A percentile compares a stretch with the other conserved stretches of the same genome.
Evolutionary conservation across 2,329 filamentous ascomycete species (phyloP).

Genomic region (Aspergillus awamori): DNA sequence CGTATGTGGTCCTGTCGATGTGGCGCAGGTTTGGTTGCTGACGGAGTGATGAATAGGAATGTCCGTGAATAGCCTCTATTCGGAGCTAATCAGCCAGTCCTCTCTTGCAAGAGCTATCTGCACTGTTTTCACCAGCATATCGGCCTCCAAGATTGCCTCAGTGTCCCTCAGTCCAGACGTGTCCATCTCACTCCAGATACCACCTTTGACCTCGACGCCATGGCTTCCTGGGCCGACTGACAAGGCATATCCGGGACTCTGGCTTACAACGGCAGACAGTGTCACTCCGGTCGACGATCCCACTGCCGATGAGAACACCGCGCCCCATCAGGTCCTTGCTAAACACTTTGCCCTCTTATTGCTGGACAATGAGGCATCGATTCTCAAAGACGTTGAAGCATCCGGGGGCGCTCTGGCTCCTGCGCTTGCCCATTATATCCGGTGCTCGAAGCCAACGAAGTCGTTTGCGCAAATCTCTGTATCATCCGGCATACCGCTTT

Average conservation of each 20-base stretch:
- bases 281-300: slow-evolving; percentile 70
- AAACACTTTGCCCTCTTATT: slow-evolving; percentile 86
- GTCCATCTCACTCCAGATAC: slow-evolving; percentile 66
- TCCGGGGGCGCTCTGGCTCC: slow-evolving; percentile 75
- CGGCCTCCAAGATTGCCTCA: slow-evolving; percentile 82
- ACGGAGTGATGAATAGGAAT: slow-evolving; percentile 30
- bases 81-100: slow-evolving; percentile 60
- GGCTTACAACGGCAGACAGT: slow-evolving; percentile 84
- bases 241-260: slow-evolving; percentile 72
- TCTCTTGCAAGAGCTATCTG: slow-evolving; percentile 81
- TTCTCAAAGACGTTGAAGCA: slow-evolving; percentile 69
- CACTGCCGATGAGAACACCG: slow-evolving; percentile 59
- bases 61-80: slow-evolving; percentile 43
- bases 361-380: slow-evolving; percentile 77
- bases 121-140: slow-evolving; percentile 79
- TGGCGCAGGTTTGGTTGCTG: slow-evolving; percentile 16
- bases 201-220: slow-evolving; percentile 66
- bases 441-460: slow-evolving; percentile 62
- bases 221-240: slow-evolving; percentile 72
- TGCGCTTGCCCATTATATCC: slow-evolving; percentile 74
- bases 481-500: slow-evolving; percentile 66
- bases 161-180: slow-evolving; percentile 70
- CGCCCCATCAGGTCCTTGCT: slow-evolving; percentile 64
- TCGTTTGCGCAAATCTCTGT: slow-evolving; percentile 72
- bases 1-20: slow-evolving; percentile 29